A percentile compares a stretch with the other conserved stretches of the same genome.
These are phyloP conservation scores for Gleditsia sinensis DNA, from an alignment of 306 rosid genomes.

Conservation along the genomic window DNA sequence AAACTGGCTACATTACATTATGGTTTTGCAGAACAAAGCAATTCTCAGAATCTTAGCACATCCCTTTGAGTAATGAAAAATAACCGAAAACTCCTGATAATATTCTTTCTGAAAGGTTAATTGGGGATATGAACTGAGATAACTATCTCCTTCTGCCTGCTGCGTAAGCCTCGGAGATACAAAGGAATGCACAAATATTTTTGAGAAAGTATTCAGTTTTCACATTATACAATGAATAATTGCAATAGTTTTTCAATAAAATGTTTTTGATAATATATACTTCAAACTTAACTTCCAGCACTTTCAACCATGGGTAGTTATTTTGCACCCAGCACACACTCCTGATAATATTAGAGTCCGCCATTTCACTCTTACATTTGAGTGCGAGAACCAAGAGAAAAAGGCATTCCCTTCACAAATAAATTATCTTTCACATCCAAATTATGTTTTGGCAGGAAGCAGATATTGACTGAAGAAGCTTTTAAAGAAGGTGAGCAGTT, in stretches of 20 bases:
- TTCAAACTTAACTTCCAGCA: background rate
- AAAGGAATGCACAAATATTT: background rate
- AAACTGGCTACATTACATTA: background rate
- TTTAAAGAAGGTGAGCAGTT: background rate
- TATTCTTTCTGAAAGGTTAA: background rate
- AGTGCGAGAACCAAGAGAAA: background rate
- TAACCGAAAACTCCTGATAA: background rate
- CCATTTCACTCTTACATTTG: background rate
- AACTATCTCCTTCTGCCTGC: background rate
- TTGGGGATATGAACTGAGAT: background rate
- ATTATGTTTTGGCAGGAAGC: background rate
- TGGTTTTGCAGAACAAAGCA: background rate
- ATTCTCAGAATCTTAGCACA: background rate
- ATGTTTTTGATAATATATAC: background rate
- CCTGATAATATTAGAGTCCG: background rate
- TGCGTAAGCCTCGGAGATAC: background rate
- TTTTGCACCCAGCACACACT: background rate
- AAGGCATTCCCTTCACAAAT: background rate
- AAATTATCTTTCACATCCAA: background rate
- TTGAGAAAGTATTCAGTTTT: background rate
- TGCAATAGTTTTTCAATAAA: background rate
- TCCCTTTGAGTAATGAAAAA: background rate
- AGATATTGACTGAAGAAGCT: background rate
- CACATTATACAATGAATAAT: background rate
- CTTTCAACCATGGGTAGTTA: background rate